Percentiles rank a stretch among this genome's conserved stretches.
Conservation (phyloP, 1,139 yeast genomes). For the Fermentozyma sake region DNA sequence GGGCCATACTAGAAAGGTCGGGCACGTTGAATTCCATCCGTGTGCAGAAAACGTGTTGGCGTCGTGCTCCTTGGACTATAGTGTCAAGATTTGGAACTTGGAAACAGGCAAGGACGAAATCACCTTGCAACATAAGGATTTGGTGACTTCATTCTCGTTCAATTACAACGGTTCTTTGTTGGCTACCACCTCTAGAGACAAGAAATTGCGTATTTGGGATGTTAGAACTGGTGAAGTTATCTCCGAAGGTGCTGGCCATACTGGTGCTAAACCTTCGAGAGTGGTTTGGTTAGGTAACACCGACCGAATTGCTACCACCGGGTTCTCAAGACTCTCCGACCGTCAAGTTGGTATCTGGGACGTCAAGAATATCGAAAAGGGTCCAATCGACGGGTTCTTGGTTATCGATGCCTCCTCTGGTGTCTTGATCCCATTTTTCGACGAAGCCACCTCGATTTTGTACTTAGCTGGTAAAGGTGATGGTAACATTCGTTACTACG, state of each 20-base stretch:
- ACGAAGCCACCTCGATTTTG: conserved; percentile 71
- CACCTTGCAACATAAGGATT: conserved; percentile 80
- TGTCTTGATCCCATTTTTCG: conserved; percentile 85
- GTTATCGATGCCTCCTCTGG: conserved; percentile 90
- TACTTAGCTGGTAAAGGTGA: conserved; percentile 97
- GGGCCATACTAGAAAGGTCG: conserved; percentile 93
- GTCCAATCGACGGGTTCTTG: conserved; percentile 86
- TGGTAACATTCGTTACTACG: conserved; percentile 92
- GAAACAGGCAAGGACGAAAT: conserved; percentile 67
- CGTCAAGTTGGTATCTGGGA: conserved; percentile 97
- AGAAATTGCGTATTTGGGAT: conserved; percentile 88
- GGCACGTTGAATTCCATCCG: conserved; percentile 90
- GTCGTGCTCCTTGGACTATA: conserved; percentile 83
- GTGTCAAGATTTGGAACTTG: conserved; percentile 87
- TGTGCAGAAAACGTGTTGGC: conserved; percentile 83
- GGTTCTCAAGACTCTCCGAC: conserved; percentile 87
- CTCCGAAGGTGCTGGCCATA: conserved; percentile 84
- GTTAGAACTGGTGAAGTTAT: conserved; percentile 67
- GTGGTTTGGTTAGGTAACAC: conserved; percentile 86
- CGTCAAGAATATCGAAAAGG: conserved; percentile 61
- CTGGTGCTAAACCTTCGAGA: conserved; percentile 88
- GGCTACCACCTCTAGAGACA: conserved; percentile 92
- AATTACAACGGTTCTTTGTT: conserved; percentile 82
- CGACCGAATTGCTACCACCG: conserved; percentile 88
- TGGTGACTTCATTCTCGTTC: conserved; percentile 87